phyloP scores from a whole-genome alignment of 2,329 filamentous ascomycete species.

The Penicillium sp. region DNA sequence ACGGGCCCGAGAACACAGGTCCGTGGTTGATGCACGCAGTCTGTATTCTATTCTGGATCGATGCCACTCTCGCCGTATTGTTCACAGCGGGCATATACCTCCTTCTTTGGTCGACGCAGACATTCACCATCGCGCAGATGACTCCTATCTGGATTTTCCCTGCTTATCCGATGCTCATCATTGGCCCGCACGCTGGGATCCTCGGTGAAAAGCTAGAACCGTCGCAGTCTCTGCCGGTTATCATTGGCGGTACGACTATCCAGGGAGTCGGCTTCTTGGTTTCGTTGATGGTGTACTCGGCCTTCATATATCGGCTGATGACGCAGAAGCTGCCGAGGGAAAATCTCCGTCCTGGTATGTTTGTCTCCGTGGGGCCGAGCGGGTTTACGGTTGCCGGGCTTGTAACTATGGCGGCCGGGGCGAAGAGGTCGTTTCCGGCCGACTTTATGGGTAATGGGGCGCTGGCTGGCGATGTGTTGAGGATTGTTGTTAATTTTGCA shows the following conservation, averaged over 20 bases:
- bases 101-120: conserved; percentile 59
- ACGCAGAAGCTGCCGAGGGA: conserved; percentile 75
- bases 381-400: conserved; percentile 58
- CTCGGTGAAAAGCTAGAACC: conserved; percentile 43
- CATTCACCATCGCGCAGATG: conserved; percentile 70
- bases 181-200: conserved; percentile 62
- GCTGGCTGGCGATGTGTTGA: conserved; percentile 48
- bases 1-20: conserved; percentile 56
- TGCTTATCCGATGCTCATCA: conserved; percentile 69
- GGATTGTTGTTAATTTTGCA: conserved; percentile 52
- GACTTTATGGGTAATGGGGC: conserved; percentile 52
- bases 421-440: conserved; percentile 42
- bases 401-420: conserved; percentile 48
- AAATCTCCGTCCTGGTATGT: conserved; percentile 70
- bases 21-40: conserved; percentile 55
- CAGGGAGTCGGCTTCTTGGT: conserved; percentile 59
- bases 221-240: conserved; percentile 44
- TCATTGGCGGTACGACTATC: conserved; percentile 52
- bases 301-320: conserved; percentile 80
- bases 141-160: conserved; percentile 84
- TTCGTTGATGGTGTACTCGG: conserved; percentile 69
- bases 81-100: conserved; percentile 66
- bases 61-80: conserved; percentile 57
- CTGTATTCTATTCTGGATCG: conserved; percentile 65
- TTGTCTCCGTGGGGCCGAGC: conserved; percentile 70